Evolutionary conservation across 352 stramenopile species (phyloP).

Genomic region (Phytophthora lateralis): DNA sequence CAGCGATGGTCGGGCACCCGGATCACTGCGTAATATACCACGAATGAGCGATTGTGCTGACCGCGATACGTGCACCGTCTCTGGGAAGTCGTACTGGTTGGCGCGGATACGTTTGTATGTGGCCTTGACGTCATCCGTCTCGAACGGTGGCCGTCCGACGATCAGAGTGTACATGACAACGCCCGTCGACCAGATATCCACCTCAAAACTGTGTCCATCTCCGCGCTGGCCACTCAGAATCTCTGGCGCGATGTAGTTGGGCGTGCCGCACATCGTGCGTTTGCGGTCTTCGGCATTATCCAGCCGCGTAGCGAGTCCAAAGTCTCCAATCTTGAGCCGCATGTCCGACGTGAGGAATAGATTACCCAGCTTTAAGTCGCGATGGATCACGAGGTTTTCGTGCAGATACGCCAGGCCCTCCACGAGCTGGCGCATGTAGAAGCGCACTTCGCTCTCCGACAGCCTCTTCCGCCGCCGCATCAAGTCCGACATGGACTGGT

Average conservation of each 20-base stretch:
- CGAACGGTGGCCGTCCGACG: constrained; percentile 97
- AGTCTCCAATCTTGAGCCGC: constrained; percentile 97
- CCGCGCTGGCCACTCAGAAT: constrained; percentile 90
- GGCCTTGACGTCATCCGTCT: constrained; percentile 97
- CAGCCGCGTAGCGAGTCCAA: constrained; percentile 90
- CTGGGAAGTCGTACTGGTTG: constrained; percentile 96
- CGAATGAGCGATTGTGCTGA: constrained; percentile 77
- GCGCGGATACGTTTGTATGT: constrained; percentile 98
- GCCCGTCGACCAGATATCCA: constrained; percentile 98
- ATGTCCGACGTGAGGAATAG: constrained; percentile 96
- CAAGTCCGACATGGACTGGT: constrained; percentile 96
- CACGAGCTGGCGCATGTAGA: constrained; percentile 92
- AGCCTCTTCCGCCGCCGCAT: constrained; percentile 95
- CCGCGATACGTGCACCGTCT: constrained; percentile 84
- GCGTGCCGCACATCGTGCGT: constrained; percentile 95
- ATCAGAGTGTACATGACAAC: constrained; percentile 98
- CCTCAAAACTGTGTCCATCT: constrained; percentile 97
- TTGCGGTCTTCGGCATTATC: constrained; percentile 93
- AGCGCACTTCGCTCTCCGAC: constrained; percentile 94
- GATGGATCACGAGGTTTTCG: constrained; percentile 94
- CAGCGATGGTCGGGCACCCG: constrained; percentile 68
- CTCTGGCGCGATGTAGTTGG: constrained; percentile 94
- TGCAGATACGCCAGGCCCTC: constrained; percentile 96
- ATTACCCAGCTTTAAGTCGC: constrained; percentile 98
- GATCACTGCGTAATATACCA: constrained; percentile 76